A percentile compares a stretch with the other conserved stretches of the same genome.
These are phyloP conservation scores for Clitoria ternatea DNA, from an alignment of 306 rosid genomes.

Conservation along the genomic window DNA sequence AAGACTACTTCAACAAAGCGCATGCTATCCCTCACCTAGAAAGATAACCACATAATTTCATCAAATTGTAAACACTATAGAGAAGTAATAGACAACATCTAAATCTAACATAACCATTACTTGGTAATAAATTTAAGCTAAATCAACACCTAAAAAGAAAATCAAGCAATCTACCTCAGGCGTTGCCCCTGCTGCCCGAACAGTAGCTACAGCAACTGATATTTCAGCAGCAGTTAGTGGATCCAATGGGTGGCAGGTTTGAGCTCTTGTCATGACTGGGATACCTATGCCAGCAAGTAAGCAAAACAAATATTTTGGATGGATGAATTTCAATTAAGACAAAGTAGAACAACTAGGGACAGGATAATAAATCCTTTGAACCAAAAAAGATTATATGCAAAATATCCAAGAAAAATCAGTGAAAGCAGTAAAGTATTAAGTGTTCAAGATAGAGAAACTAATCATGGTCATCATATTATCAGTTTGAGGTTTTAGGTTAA, in stretches of 20 bases:
- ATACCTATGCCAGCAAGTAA: conserved; percentile 36
- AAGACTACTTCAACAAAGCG: conserved; percentile 69
- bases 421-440: background rate
- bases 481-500: background rate
- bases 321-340: background rate
- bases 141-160: background rate
- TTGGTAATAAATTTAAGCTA: background rate
- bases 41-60: conserved; percentile 6
- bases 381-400: background rate
- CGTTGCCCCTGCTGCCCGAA: conserved; percentile 70
- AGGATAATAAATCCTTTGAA: background rate
- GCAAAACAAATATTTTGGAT: background rate
- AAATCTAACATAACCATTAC: background rate
- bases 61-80: conserved; percentile 2
- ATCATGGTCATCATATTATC: background rate
- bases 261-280: conserved; percentile 58
- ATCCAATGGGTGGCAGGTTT: conserved; percentile 70
- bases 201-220: conserved; percentile 71
- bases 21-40: conserved; percentile 73
- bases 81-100: background rate
- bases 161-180: conserved; percentile 53
- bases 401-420: background rate
- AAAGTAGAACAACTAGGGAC: background rate
- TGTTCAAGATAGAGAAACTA: background rate
- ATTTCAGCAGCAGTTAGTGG: conserved; percentile 73